Evolutionary conservation across 2,329 filamentous ascomycete genomes (phyloP).

Genomic region (Apiospora pterosperma): DNA sequence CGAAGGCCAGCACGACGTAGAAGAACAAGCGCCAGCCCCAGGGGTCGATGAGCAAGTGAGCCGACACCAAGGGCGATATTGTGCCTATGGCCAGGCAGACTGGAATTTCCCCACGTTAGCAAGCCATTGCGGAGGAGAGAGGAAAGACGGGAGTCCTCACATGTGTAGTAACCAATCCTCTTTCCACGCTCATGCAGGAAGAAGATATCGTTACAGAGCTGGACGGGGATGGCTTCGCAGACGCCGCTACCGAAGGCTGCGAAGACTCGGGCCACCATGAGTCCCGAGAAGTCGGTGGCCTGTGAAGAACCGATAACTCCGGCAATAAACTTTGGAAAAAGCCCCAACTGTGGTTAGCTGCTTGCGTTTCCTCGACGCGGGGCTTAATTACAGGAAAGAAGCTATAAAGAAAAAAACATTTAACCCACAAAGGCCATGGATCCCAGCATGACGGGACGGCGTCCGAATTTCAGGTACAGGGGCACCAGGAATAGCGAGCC

Average conservation of each 20-base stretch:
- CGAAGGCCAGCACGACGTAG: slow-evolving; percentile 57
- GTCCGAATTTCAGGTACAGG: slow-evolving; percentile 48
- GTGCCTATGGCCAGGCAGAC: slow-evolving; percentile 54
- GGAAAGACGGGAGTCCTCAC: slow-evolving; percentile 21
- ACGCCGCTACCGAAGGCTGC: slow-evolving; percentile 38
- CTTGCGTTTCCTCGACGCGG: not conserved
- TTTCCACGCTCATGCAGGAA: slow-evolving; percentile 46
- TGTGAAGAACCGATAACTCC: slow-evolving; percentile 36
- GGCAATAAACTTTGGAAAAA: slow-evolving; percentile 29
- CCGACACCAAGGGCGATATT: slow-evolving; percentile 54
- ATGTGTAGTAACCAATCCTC: slow-evolving; percentile 57
- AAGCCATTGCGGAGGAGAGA: not conserved
- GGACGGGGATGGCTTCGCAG: slow-evolving; percentile 42
- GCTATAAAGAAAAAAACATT: not conserved
- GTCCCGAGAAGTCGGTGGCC: slow-evolving; percentile 29
- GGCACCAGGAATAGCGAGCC: slow-evolving; percentile 54
- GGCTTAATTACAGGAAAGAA: not conserved
- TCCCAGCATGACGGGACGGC: slow-evolving; percentile 39
- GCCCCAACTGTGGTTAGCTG: not conserved
- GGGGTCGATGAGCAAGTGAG: slow-evolving; percentile 57
- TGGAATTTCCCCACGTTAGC: slow-evolving; percentile 12
- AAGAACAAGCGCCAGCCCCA: slow-evolving; percentile 60
- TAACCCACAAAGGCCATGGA: slow-evolving; percentile 32
- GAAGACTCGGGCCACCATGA: slow-evolving; percentile 38
- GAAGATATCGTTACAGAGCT: slow-evolving; percentile 44